Conservation (phyloP, 192 early-diverging fungal genomes). For the Dispira parvispora region DNA sequence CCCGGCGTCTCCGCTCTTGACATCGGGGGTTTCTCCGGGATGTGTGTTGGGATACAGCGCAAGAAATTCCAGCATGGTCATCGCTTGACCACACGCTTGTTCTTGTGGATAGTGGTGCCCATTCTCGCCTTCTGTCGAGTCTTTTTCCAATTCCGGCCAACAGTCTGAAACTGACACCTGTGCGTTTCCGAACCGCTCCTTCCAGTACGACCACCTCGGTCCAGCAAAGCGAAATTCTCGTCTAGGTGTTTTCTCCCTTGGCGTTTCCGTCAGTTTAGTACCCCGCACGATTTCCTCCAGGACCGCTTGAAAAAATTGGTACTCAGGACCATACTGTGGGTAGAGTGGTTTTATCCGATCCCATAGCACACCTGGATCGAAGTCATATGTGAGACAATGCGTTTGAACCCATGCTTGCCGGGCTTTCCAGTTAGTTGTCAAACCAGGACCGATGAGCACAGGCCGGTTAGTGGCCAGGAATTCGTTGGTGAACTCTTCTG, state of each 20-base stretch:
- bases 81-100: neutral
- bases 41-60: neutral
- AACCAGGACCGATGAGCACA: constrained; percentile 27
- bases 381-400: neutral
- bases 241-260: neutral
- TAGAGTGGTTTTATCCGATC: neutral
- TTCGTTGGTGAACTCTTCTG: constrained; percentile 12
- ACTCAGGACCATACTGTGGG: neutral
- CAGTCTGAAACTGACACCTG: constrained; percentile 1
- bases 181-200: neutral
- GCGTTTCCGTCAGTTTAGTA: neutral
- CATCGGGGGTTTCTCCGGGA: neutral
- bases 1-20: neutral
- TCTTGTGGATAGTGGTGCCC: neutral
- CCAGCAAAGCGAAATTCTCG: neutral
- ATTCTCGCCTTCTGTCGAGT: neutral
- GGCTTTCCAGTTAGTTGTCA: constrained; percentile 14
- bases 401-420: neutral
- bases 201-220: neutral
- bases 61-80: neutral
- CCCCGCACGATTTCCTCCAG: neutral
- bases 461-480: constrained; percentile 28
- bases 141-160: neutral
- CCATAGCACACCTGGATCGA: neutral
- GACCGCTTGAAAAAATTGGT: neutral